Conservation (phyloP, 805 yeast species). For the Maudiozyma bulderi region DNA sequence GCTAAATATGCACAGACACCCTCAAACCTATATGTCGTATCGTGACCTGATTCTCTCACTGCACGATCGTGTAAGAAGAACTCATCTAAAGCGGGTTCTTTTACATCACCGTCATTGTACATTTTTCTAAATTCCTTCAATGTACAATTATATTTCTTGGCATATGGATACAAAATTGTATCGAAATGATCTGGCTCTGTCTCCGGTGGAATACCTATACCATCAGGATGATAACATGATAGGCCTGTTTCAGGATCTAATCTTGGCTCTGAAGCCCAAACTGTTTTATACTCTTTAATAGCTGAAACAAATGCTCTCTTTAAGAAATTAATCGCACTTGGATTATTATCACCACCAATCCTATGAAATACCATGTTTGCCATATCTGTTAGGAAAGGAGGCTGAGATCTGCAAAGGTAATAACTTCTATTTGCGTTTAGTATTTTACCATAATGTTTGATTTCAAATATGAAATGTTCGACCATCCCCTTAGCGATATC, state of each 20-base stretch:
- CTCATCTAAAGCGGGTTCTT: slow-evolving; percentile 77
- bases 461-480: slow-evolving; percentile 84
- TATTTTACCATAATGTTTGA: slow-evolving; percentile 82
- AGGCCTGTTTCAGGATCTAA: slow-evolving; percentile 64
- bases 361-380: slow-evolving; percentile 57
- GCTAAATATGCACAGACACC: slow-evolving; percentile 84
- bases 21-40: slow-evolving; percentile 82
- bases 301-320: slow-evolving; percentile 64
- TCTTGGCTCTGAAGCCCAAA: slow-evolving; percentile 75
- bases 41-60: slow-evolving; percentile 94
- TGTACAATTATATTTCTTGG: slow-evolving; percentile 47
- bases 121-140: slow-evolving; percentile 55
- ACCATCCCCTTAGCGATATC: slow-evolving; percentile 84
- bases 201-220: slow-evolving; percentile 93
- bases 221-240: slow-evolving; percentile 84
- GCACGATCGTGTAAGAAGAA: slow-evolving; percentile 89
- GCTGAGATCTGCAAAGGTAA: slow-evolving; percentile 86
- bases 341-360: slow-evolving; percentile 39
- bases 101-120: slow-evolving; percentile 57
- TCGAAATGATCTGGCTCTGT: slow-evolving; percentile 86
- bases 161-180: slow-evolving; percentile 57
- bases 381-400: slow-evolving; percentile 95
- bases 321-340: slow-evolving; percentile 51
- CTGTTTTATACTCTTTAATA: slow-evolving; percentile 70
- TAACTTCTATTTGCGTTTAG: slow-evolving; percentile 90